phyloP scores from a whole-genome alignment of 2,329 filamentous ascomycete species.

The Talaromyces sp. region DNA sequence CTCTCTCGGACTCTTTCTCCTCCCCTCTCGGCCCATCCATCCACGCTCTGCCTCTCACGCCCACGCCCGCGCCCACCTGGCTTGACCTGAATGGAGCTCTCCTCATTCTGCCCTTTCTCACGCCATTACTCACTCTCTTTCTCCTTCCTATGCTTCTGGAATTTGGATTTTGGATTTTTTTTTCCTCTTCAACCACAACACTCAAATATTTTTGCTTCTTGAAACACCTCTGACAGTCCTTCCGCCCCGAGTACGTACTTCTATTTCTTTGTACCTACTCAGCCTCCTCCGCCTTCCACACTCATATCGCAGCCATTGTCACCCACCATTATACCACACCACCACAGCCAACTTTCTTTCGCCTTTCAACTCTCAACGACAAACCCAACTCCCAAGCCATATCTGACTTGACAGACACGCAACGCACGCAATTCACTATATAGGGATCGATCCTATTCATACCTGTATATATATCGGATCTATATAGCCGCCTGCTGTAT shows the following conservation, averaged over 20 bases:
- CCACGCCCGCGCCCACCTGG: constrained; percentile 5
- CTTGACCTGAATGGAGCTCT: constrained; percentile 14
- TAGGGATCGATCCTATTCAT: constrained; percentile 7
- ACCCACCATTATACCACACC: neutral
- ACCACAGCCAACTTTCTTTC: neutral
- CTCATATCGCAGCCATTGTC: constrained; percentile 1
- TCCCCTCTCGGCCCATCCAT: neutral
- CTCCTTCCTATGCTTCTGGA: constrained; percentile 20
- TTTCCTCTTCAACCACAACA: neutral
- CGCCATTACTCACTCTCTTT: constrained; percentile 19
- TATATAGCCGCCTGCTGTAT: constrained; percentile 21
- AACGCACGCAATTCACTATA: neutral
- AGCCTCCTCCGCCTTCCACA: neutral
- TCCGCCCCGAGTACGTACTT: constrained; percentile 4
- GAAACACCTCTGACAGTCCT: constrained; percentile 5
- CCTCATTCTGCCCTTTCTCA: constrained; percentile 21
- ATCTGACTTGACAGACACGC: neutral
- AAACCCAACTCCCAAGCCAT: neutral
- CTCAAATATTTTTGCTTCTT: constrained; percentile 6
- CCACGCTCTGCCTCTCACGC: constrained; percentile 6
- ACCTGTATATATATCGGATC: constrained; percentile 20
- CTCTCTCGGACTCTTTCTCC: constrained; percentile 7
- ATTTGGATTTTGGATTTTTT: constrained; percentile 16
- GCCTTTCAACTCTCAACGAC: neutral
- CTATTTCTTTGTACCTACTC: neutral